Base-by-base conservation (phyloP, 345 rosid genomes). In the Citrus mangshanensis region DNA sequence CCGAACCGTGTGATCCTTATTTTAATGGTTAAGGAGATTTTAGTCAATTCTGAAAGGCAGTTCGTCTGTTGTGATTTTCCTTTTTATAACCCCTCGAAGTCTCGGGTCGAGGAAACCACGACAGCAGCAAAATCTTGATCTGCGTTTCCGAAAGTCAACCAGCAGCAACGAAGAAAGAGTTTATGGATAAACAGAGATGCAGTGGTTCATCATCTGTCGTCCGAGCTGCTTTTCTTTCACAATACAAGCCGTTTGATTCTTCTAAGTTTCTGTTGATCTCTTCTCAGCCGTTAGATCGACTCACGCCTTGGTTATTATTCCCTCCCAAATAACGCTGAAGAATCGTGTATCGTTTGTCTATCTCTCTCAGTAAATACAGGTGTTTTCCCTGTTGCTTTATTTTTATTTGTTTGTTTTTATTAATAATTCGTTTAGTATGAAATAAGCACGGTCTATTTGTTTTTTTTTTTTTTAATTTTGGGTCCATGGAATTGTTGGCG, bases 101-200 rank as follows among this genome's bases (percentile, higher is more conserved):
- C 7, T 5, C 2, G 5, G 19, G 59, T 54, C n/a, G 25, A 22
- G 49, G 27, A 35, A 72, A 51, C 6, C 28, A 19, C 18, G 9
- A 6, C 7, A 2, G 9, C n/a, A 72, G 64, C 24, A 72, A 55
- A 58, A 28, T 21, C 32, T 1, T 3, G 18, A 42, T 72, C 56
- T 24, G 16, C 12, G 3, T 55, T 27, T 56, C 49, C 25, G 42
- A 75, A 63, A 49, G 27, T 64, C 42, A 62, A 46, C 55, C 7
- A 19, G 6, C 61, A 21, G 35, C 22, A 49, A 46, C 34, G 32
- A 21, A 63, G 58, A 19, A 75, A 46, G 60, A 10, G 59, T 76
- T 76, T 76, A 76, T 76, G 78, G 78, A 76, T 65, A 64, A 5
- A 22, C 61, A 42, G 28, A 76, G 72, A 64, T 76, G 72, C 72